These are phyloP conservation scores for Acrocalymma vagum DNA, from an alignment of 2,329 filamentous ascomycete genomes.

Conservation along the genomic window DNA sequence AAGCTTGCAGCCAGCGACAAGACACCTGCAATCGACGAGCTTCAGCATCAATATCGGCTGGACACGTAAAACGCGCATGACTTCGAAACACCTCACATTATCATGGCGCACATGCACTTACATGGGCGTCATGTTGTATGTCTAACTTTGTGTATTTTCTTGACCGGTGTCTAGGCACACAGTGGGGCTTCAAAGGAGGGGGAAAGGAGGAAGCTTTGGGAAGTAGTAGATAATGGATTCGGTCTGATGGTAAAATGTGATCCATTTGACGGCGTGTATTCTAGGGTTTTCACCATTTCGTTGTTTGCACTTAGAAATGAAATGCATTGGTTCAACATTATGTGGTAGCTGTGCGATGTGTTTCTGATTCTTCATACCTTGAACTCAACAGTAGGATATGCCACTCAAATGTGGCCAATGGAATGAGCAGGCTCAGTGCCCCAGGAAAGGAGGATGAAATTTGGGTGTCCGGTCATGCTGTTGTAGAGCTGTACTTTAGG, in stretches of 20 bases:
- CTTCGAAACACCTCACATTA: constrained; percentile 18
- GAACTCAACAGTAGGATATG: too few relatives aligned
- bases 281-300: constrained; percentile 40
- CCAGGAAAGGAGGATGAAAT: too few relatives aligned
- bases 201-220: constrained; percentile 11
- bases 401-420: too few relatives aligned
- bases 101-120: constrained; percentile 34
- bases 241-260: constrained; percentile 38
- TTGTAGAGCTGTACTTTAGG: too few relatives aligned
- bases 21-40: constrained; percentile 32
- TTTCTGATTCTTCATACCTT: too few relatives aligned
- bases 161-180: constrained; percentile 17
- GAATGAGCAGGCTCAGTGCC: too few relatives aligned
- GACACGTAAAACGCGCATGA: constrained; percentile 29
- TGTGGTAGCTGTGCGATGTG: too few relatives aligned
- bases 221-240: constrained; percentile 43
- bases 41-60: constrained; percentile 24
- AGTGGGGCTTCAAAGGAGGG: constrained; percentile 4
- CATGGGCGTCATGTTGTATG: constrained; percentile 43
- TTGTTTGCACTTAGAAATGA: constrained; percentile 39
- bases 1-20: constrained; percentile 42
- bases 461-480: too few relatives aligned
- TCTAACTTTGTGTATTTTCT: constrained; percentile 46
- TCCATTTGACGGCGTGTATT: constrained; percentile 47
- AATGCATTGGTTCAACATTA: constrained; percentile 42